Conservation (phyloP, 2,329 filamentous ascomycete species). For the Periconia sp. region DNA sequence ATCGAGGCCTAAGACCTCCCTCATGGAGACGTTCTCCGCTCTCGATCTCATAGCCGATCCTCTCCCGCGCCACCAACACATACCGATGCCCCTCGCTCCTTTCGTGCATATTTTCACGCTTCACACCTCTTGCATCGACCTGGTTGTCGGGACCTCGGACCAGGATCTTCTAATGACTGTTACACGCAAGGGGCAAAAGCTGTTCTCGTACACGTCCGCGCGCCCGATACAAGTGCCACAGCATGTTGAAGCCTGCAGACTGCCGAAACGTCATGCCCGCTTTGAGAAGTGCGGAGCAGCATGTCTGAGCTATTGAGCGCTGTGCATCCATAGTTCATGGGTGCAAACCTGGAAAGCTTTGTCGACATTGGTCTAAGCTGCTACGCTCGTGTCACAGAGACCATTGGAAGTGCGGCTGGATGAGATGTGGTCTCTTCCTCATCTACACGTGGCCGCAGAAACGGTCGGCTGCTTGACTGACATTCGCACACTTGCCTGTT, state of each 20-base stretch:
- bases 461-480: not conserved
- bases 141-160: conserved; percentile 24
- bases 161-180: conserved; percentile 8
- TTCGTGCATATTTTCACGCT: conserved; percentile 24
- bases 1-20: too few relatives aligned
- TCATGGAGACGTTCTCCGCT: not conserved
- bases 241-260: too few relatives aligned
- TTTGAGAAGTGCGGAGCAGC: too few relatives aligned
- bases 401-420: too few relatives aligned
- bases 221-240: too few relatives aligned
- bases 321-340: too few relatives aligned
- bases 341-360: too few relatives aligned
- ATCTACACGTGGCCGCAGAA: not conserved
- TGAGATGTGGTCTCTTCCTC: not conserved
- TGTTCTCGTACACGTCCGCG: too few relatives aligned
- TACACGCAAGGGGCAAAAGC: conserved; percentile 31
- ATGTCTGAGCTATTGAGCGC: too few relatives aligned
- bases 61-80: conserved; percentile 16
- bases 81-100: conserved; percentile 14
- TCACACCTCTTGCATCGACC: conserved; percentile 19
- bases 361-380: too few relatives aligned
- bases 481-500: not conserved
- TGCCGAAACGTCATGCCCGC: too few relatives aligned
- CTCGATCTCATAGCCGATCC: not conserved
- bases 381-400: too few relatives aligned